Base-by-base conservation (phyloP, 2,329 filamentous ascomycete genomes). In the Anisogramma anomala region DNA sequence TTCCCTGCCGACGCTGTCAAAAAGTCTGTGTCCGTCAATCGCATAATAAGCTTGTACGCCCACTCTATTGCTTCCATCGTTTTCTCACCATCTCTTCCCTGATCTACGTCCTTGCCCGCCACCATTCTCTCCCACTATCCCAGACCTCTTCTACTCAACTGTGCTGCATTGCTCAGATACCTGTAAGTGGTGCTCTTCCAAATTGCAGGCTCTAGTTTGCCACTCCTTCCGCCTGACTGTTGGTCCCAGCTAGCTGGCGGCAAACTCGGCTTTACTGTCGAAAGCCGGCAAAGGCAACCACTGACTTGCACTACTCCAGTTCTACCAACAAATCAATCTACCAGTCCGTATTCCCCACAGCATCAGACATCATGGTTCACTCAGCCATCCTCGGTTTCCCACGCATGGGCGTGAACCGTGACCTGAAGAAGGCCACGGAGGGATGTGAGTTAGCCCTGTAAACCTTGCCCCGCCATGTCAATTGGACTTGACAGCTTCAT, bases 371-470 rank as follows among this genome's bases (percentile, higher is more conserved):
- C 49, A 77, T 77, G 74, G 74, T 77, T 63, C 70, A 77, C 60
- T 77, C 74, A 52, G 71, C 91, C 55, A 76, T 98, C 66, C 82
- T 98, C 66, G 91, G 91, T 71, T 98, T 98, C 79, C 91, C 91
- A 66, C 89, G 91, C 63, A 95, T 96, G 85, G 91, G 91, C 70
- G 84, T 77, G 59, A 84, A 93, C 71, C 87, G 91, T 80, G 91
- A 98, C 77, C 80, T 98, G 65, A 98, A 98, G 83, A 98, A 98
- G 81, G 91, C 91, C 62, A 98, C 88, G 54, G 91, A 98, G 71
- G 86, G 89, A 65, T 98, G 71, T 74, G 53, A 61, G 70, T 69
- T 30, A 42, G n/a, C 19, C 19, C 8, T 33, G 14, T 23, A 30
- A 82, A 71, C 27, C 22, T 17, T 13, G n/a, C 25, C 14, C 17